phyloP scores from a whole-genome alignment of 1,139 yeast genomes.

The Lodderomyces pseudojiufengensis region DNA sequence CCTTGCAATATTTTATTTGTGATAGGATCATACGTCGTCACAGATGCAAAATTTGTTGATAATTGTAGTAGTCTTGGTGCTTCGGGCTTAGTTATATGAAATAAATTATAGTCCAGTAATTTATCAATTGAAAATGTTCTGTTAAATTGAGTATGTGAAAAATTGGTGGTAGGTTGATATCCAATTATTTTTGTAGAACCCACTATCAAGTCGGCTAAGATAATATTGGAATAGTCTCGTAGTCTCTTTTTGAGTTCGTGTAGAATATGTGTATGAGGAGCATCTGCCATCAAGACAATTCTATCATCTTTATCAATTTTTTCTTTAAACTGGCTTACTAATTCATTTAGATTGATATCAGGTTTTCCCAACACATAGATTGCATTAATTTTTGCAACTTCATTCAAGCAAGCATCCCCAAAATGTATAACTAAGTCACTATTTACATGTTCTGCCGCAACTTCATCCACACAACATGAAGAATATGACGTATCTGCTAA shows the following conservation, averaged over 20 bases:
- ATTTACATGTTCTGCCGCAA: conserved; percentile 88
- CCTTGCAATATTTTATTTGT: conserved; percentile 36
- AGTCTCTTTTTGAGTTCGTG: conserved; percentile 30
- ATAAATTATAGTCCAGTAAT: conserved; percentile 45
- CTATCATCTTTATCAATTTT: conserved; percentile 30
- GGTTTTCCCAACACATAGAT: conserved; percentile 78
- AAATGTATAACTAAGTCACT: conserved; percentile 88
- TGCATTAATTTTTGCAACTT: conserved; percentile 67
- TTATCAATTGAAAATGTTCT: conserved; percentile 18
- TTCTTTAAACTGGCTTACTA: conserved; percentile 34
- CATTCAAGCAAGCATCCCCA: conserved; percentile 91
- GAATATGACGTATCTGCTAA: conserved; percentile 95
- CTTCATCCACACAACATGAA: conserved; percentile 94
- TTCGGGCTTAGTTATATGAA: conserved; percentile 72
- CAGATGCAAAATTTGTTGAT: conserved; percentile 61
- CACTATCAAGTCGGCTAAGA: conserved; percentile 46
- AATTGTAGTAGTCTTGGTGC: conserved; percentile 75
- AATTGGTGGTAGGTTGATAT: conserved; percentile 20
- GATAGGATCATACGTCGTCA: conserved; percentile 47
- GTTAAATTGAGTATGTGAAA: conserved; percentile 6
- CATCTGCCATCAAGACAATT: conserved; percentile 63
- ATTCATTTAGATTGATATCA: conserved; percentile 31
- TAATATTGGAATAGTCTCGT: conserved; percentile 38
- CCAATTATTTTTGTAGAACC: conserved; percentile 40
- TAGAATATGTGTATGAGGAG: conserved; percentile 52